Evolutionary conservation across 148 eudicot species (phyloP), one percentile per base, ranked within the genome.

Genomic region (Selenicereus undatus): DNA sequence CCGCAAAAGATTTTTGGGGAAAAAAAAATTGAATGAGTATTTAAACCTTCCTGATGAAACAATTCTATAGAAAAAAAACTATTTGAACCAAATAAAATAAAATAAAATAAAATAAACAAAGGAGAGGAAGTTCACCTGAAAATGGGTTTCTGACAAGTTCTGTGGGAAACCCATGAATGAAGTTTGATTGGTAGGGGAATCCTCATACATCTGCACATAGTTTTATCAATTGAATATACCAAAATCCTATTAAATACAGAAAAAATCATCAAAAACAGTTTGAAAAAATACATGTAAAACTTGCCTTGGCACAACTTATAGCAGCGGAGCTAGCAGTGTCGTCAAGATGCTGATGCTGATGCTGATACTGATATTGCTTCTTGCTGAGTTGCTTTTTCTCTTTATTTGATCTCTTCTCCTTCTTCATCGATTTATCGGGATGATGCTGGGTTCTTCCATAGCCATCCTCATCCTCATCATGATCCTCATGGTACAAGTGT

Each of bases 271-370:
- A 64, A 64, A 64, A 64, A 64, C 68, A 22, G 29, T 4, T 48
- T 11, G 16, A 30, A n/a, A 76, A 32, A 24, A 29, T 5, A 35
- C 3, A 22, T 7, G 11, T 8, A 6, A 75, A 45, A 30, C 8
- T 39, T 79, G 85, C 92, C 84, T 82, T 79, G 66, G 89, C 84
- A 79, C 79, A 72, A 51, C 80, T 79, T 79, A 85, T 78, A 35
- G 84, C 54, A 74, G 90, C 87, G 62, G 97, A 91, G 86, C 90
- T 93, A 82, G 97, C 95, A 81, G 97, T 93, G 66, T 93, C 97
- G 86, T 90, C 95, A 85, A 93, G 92, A 81, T 80, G 80, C 26
- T 80, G 45, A 27, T 80, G 80, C 26, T 80, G 45, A 27, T 87
- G 87, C 29, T 87, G 84, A 9, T 88, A n/a, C 29, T 87, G 84